Evolutionary conservation across 352 stramenopile species (phyloP).

Genomic region (Ophiocytium majus): DNA sequence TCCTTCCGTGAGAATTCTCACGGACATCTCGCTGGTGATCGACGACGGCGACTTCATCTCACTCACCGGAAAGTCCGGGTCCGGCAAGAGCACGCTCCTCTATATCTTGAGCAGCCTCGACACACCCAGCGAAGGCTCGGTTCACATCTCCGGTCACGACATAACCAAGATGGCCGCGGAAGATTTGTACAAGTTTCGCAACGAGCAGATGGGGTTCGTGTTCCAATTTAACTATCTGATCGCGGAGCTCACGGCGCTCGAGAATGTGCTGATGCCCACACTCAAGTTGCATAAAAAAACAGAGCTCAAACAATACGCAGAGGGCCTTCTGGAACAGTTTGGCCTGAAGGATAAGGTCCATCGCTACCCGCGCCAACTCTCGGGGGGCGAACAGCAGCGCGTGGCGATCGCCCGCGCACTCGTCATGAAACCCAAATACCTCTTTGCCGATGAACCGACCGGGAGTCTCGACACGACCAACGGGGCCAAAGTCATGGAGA

Average conservation of each 20-base stretch:
- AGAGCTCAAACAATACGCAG: not conserved
- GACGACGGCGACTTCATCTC: not conserved
- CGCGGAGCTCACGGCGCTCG: not conserved
- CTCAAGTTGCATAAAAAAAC: not conserved
- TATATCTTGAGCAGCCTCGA: conserved; percentile 7
- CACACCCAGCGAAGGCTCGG: not conserved
- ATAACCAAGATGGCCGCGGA: not conserved
- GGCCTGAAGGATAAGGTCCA: conserved; percentile 23
- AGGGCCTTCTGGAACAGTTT: conserved; percentile 20
- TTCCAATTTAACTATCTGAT: conserved; percentile 17
- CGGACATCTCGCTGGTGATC: not conserved
- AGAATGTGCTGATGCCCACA: conserved; percentile 10
- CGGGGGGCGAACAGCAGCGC: conserved; percentile 27
- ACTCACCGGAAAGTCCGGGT: conserved; percentile 12
- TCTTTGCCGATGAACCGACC: conserved; percentile 29
- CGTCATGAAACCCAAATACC: conserved; percentile 12
- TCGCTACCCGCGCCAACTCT: conserved; percentile 25
- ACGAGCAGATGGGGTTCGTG: not conserved
- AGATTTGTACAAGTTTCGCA: conserved; percentile 6
- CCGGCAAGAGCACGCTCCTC: conserved; percentile 5
- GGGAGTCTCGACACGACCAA: conserved; percentile 9
- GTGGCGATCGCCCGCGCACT: conserved; percentile 26
- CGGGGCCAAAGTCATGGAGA: conserved; percentile 4
- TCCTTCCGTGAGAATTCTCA: not conserved
- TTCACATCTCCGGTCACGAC: not conserved